phyloP scores from a whole-genome alignment of 2,329 filamentous ascomycete genomes.

The Penicillium sp. region DNA sequence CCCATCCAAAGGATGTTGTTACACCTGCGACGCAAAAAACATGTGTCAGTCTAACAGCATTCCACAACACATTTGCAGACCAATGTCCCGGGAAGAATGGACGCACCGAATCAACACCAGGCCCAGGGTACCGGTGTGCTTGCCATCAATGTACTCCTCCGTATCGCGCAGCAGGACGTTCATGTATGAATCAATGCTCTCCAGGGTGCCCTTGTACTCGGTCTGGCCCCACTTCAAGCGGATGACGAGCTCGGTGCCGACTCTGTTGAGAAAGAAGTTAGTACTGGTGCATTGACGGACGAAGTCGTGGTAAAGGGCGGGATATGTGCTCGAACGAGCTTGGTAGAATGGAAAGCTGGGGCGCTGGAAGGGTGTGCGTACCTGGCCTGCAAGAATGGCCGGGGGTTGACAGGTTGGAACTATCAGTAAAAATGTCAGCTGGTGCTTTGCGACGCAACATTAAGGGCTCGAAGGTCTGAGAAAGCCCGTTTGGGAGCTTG shows the following conservation, averaged over 20 bases:
- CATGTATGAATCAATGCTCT: constrained; percentile 98
- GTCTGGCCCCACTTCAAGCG: constrained; percentile 98
- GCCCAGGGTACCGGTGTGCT: constrained; percentile 80
- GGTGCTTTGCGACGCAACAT: neutral
- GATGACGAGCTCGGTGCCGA: constrained; percentile 88
- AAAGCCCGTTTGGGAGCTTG: constrained; percentile 8
- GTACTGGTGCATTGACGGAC: neutral
- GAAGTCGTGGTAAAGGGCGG: neutral
- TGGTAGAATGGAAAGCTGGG: neutral
- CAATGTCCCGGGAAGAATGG: neutral
- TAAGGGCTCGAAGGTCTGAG: neutral
- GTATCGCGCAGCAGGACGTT: constrained; percentile 91
- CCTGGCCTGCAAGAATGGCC: constrained; percentile 93
- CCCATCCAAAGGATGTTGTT: constrained; percentile 98
- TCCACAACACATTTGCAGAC: neutral
- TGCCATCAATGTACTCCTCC: constrained; percentile 88
- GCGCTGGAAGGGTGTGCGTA: constrained; percentile 51
- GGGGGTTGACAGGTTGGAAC: constrained; percentile 95
- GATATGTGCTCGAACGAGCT: neutral
- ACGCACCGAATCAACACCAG: constrained; percentile 86
- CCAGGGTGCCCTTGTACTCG: constrained; percentile 92
- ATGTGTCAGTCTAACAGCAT: neutral
- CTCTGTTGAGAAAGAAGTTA: constrained; percentile 49
- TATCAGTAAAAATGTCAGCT: constrained; percentile 32
- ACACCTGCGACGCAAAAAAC: constrained; percentile 57